Conservation (phyloP, 768 basidiomycete genomes). For the Neoboletus subvelutipes region DNA sequence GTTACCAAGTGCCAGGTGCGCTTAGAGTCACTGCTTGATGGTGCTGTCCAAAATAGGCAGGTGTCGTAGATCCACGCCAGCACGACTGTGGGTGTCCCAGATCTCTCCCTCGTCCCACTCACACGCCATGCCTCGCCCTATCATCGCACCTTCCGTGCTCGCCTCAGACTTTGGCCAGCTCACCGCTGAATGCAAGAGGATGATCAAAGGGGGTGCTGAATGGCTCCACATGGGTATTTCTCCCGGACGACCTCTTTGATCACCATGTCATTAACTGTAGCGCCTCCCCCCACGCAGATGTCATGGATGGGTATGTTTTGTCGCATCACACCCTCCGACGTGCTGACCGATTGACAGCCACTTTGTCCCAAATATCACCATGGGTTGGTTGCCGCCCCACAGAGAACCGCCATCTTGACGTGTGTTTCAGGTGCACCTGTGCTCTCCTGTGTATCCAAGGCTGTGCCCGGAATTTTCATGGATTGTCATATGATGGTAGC, state of each 20-base stretch:
- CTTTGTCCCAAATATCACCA: constrained; percentile 98
- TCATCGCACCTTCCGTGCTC: constrained; percentile 95
- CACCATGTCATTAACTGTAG: constrained; percentile 10
- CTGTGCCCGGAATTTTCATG: constrained; percentile 96
- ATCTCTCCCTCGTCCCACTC: constrained; percentile 9
- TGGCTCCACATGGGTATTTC: constrained; percentile 94
- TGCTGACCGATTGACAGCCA: constrained; percentile 52
- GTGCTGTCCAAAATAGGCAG: constrained; percentile 21
- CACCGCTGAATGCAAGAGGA: constrained; percentile 91
- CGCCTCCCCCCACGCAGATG: constrained; percentile 52
- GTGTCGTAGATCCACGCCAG: constrained; percentile 26
- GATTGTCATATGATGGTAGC: constrained; percentile 99
- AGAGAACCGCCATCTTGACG: constrained; percentile 12
- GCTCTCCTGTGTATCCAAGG: constrained; percentile 78
- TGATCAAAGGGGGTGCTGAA: constrained; percentile 93
- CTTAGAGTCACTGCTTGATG: background rate
- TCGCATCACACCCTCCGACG: background rate
- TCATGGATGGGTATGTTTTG: constrained; percentile 87
- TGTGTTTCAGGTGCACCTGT: constrained; percentile 72
- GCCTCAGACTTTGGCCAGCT: constrained; percentile 97
- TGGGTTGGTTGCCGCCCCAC: constrained; percentile 56
- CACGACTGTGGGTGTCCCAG: constrained; percentile 1
- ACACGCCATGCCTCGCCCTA: constrained; percentile 72
- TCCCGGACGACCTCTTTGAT: constrained; percentile 3
- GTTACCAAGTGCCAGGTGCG: constrained; percentile 3